These are phyloP conservation scores for Dendrocalamus sinicus DNA, from an alignment of 176 grass and related monocot species.

Conservation along the genomic window DNA sequence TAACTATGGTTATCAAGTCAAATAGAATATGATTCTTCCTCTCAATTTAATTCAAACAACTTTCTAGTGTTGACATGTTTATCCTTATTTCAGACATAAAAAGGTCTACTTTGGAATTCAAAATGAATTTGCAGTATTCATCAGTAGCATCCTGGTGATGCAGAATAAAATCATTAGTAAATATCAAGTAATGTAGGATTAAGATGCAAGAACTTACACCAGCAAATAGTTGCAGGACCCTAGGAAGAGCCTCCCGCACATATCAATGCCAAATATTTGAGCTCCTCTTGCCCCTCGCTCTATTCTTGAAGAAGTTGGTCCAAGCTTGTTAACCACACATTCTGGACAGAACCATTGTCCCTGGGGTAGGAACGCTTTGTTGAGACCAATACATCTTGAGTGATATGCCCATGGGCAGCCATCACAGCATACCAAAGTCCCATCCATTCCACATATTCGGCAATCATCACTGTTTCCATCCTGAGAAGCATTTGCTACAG, in stretches of 20 bases:
- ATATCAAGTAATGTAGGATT: slow-evolving; percentile 10
- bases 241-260: slow-evolving; percentile 67
- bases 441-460: slow-evolving; percentile 93
- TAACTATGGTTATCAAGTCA: slow-evolving; percentile 24
- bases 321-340: slow-evolving; percentile 80
- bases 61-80: slow-evolving; percentile 7
- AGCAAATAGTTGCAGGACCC: slow-evolving; percentile 95
- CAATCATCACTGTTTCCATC: slow-evolving; percentile 99
- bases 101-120: neutral
- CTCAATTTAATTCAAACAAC: slow-evolving; percentile 14
- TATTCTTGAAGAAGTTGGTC: slow-evolving; percentile 65
- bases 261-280: slow-evolving; percentile 77
- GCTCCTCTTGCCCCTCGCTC: slow-evolving; percentile 86
- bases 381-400: slow-evolving; percentile 94
- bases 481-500: slow-evolving; percentile 46
- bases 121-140: slow-evolving; percentile 26
- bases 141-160: slow-evolving; percentile 4
- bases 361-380: slow-evolving; percentile 78
- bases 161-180: slow-evolving; percentile 27
- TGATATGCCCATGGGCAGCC: slow-evolving; percentile 95
- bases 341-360: slow-evolving; percentile 94
- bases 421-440: slow-evolving; percentile 95
- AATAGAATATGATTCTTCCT: slow-evolving; percentile 7
- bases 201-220: slow-evolving; percentile 72
- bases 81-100: slow-evolving; percentile 4